Evolutionary conservation across 2,329 filamentous ascomycete species (phyloP).

Genomic region (Penicillium sp.): DNA sequence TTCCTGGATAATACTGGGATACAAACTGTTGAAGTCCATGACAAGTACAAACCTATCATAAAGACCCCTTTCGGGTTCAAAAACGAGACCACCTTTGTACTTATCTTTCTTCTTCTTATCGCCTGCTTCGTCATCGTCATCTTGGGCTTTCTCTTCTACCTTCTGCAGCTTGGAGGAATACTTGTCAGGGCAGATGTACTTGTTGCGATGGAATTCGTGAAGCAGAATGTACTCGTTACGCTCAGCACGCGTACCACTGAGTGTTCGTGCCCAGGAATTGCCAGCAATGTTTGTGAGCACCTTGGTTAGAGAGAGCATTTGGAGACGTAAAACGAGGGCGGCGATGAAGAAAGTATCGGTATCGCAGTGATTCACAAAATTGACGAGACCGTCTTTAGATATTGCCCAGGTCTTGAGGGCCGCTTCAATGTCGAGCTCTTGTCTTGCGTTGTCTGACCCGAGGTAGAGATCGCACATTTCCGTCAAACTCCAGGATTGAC

Average conservation of each 20-base stretch:
- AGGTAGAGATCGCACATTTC: conserved; percentile 97
- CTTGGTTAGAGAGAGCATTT: conserved; percentile 92
- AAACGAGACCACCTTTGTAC: conserved; percentile 97
- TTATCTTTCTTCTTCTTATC: conserved; percentile 98
- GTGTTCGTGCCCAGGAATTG: conserved; percentile 95
- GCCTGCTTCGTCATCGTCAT: conserved; percentile 68
- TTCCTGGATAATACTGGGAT: conserved; percentile 98
- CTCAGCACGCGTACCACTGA: conserved; percentile 94
- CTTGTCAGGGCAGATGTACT: conserved; percentile 98
- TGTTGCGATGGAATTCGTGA: conserved; percentile 94
- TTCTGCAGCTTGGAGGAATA: conserved; percentile 78
- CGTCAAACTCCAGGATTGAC: conserved; percentile 95
- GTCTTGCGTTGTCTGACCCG: conserved; percentile 70
- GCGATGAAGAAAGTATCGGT: conserved; percentile 96
- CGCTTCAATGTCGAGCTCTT: conserved; percentile 86
- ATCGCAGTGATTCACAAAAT: conserved; percentile 92
- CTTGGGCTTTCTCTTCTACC: conserved; percentile 70
- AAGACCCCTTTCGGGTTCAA: conserved; percentile 94
- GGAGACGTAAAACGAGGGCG: conserved; percentile 83
- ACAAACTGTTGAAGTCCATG: conserved; percentile 99
- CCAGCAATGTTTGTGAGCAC: conserved; percentile 95
- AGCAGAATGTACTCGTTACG: conserved; percentile 99
- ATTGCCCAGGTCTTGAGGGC: conserved; percentile 86
- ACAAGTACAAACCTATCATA: conserved; percentile 98
- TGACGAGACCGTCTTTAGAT: conserved; percentile 83